A percentile compares a stretch with the other conserved stretches of the same genome.
These are phyloP conservation scores for Thielaviopsis musarum DNA, from an alignment of 2,329 filamentous ascomycete genomes.

Conservation along the genomic window DNA sequence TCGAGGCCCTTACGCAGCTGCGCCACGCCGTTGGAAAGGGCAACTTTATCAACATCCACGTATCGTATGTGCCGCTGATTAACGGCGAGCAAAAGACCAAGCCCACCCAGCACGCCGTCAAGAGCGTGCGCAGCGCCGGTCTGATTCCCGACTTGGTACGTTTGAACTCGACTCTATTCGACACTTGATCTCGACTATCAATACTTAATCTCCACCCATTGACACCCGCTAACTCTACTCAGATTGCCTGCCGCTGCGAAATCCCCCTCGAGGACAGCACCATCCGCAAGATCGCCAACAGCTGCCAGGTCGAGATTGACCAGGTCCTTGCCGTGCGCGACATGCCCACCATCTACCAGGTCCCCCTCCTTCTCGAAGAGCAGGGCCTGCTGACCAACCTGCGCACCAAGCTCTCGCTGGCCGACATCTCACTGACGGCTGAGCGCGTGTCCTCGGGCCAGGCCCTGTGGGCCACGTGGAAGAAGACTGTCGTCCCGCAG, in stretches of 20 bases:
- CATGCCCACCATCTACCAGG: constrained; percentile 82
- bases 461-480: constrained; percentile 66
- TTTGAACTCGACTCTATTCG: not conserved
- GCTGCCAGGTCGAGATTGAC: constrained; percentile 70
- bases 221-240: not conserved
- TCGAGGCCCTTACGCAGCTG: constrained; percentile 72
- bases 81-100: constrained; percentile 81
- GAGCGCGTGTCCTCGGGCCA: constrained; percentile 44
- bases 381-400: constrained; percentile 61
- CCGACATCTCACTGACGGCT: constrained; percentile 34
- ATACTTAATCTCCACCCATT: not conserved
- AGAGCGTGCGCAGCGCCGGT: constrained; percentile 66
- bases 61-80: constrained; percentile 64
- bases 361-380: constrained; percentile 76
- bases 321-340: constrained; percentile 85
- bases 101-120: constrained; percentile 83
- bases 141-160: constrained; percentile 51
- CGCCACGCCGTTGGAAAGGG: constrained; percentile 52
- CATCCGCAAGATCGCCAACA: constrained; percentile 73
- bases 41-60: constrained; percentile 80
- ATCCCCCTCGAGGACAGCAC: constrained; percentile 54
- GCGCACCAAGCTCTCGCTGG: constrained; percentile 46
- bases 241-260: constrained; percentile 90
- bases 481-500: constrained; percentile 48
- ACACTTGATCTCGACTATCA: no score